A percentile compares a stretch with the other conserved stretches of the same genome.
Evolutionary conservation across 352 stramenopile genomes (phyloP).

Genomic region (Pythium sukuiense): DNA sequence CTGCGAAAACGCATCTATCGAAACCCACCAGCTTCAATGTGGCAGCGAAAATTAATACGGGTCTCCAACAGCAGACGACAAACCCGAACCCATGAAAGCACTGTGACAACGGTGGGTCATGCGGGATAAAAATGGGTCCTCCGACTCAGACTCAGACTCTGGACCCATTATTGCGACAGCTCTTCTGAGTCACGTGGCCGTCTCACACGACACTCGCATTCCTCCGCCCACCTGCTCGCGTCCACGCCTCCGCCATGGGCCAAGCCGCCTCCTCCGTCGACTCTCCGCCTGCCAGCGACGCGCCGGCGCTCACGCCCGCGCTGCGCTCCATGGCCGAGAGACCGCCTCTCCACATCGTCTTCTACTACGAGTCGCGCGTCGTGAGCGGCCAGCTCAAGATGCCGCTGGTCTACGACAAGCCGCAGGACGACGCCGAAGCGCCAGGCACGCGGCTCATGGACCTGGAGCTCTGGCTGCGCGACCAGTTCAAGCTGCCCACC

Average conservation of each 20-base stretch:
- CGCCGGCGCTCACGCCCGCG: conserved; percentile 8
- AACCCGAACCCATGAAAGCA: conserved; percentile 7
- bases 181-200: conserved; percentile 10
- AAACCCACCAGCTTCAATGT: conserved; percentile 36
- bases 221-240: background rate
- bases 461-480: conserved; percentile 69
- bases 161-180: conserved; percentile 8
- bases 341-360: conserved; percentile 64
- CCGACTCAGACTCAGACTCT: conserved; percentile 20
- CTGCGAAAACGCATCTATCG: conserved; percentile 28
- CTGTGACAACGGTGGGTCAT: background rate
- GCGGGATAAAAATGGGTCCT: background rate
- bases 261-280: conserved; percentile 15
- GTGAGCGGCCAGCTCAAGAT: conserved; percentile 53
- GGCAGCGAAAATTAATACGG: conserved; percentile 11
- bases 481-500: conserved; percentile 51
- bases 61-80: background rate
- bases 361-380: conserved; percentile 62
- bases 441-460: conserved; percentile 64
- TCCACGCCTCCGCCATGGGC: conserved; percentile 14
- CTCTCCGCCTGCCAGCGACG: background rate
- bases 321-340: conserved; percentile 35
- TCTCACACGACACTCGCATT: background rate
- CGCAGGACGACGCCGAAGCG: conserved; percentile 18
- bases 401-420: conserved; percentile 66